Evolutionary conservation across 345 rosid species (phyloP).

Genomic region (Turnera subulata): DNA sequence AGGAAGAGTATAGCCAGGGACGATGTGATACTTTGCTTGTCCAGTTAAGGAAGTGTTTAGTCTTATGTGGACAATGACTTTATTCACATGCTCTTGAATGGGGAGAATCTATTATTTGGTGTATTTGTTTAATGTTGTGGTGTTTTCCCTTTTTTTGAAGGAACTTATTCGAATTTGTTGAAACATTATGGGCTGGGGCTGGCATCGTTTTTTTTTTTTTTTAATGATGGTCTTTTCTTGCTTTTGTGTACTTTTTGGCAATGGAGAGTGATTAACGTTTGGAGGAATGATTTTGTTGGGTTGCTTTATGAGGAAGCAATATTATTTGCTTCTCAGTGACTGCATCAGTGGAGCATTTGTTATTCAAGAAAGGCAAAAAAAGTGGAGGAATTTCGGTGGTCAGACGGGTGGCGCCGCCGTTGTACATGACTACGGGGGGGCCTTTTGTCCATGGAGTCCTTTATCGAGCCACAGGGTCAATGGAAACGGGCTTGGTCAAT

Average conservation of each 20-base stretch:
- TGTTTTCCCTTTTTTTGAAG: neutral
- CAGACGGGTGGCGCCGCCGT: too few relatives aligned
- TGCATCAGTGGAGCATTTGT: neutral
- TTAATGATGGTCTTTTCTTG: neutral
- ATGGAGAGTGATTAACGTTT: neutral
- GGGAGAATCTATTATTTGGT: neutral
- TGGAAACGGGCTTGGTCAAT: too few relatives aligned
- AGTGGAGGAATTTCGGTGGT: too few relatives aligned
- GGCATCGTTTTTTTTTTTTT: too few relatives aligned
- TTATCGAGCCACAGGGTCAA: neutral
- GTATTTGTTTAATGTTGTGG: neutral
- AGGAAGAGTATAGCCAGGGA: neutral
- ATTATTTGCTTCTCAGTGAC: slow-evolving; percentile 10
- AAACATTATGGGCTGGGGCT: neutral
- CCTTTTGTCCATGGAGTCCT: too few relatives aligned
- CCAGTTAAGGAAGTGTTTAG: slow-evolving; percentile 1
- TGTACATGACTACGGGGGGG: too few relatives aligned
- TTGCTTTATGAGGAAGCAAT: slow-evolving; percentile 14
- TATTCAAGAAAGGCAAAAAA: neutral
- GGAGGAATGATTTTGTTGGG: slow-evolving; percentile 17
- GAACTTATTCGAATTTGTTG: neutral
- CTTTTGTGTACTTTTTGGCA: slow-evolving; percentile 28
- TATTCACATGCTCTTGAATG: too few relatives aligned
- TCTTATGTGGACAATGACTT: slow-evolving; percentile 7
- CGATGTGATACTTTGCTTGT: slow-evolving; percentile 44